A percentile compares a stretch with the other conserved stretches of the same genome.
Evolutionary conservation across 2,329 filamentous ascomycete species (phyloP).

Genomic region (Rhynchosporium agropyri): DNA sequence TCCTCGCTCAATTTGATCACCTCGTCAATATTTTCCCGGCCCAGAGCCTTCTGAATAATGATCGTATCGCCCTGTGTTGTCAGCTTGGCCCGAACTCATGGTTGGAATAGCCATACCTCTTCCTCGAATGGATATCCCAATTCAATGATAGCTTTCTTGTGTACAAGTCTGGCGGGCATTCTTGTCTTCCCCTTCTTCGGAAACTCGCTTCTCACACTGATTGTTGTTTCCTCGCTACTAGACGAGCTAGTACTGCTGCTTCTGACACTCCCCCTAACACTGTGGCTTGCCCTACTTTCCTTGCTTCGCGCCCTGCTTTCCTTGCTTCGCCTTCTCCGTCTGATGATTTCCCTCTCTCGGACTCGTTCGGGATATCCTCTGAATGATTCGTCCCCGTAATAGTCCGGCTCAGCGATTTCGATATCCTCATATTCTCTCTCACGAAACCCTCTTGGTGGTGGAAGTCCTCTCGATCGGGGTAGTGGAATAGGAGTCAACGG

Average conservation of each 20-base stretch:
- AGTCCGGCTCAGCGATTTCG: conserved; percentile 66
- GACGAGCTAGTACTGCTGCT: conserved; percentile 50
- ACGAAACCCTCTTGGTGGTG: conserved; percentile 59
- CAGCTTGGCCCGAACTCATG: conserved; percentile 33
- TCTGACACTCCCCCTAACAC: conserved; percentile 34
- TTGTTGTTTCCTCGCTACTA: conserved; percentile 49
- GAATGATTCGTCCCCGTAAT: conserved; percentile 73
- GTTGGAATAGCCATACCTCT: conserved; percentile 60
- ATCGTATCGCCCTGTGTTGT: conserved; percentile 71
- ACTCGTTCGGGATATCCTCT: conserved; percentile 62
- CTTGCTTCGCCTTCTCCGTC: conserved; percentile 45
- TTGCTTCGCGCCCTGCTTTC: conserved; percentile 36
- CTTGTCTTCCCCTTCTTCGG: conserved; percentile 87
- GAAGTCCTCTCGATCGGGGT: conserved; percentile 63
- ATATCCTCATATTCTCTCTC: conserved; percentile 68
- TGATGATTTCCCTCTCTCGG: conserved; percentile 63
- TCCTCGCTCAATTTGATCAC: conserved; percentile 81
- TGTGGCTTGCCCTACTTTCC: conserved; percentile 35
- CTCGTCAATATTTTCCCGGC: conserved; percentile 89
- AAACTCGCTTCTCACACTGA: conserved; percentile 61
- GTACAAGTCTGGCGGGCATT: conserved; percentile 79
- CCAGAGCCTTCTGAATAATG: conserved; percentile 80
- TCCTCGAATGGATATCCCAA: conserved; percentile 85
- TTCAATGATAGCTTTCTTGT: conserved; percentile 78
- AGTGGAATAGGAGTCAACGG: conserved; percentile 63